phyloP scores from a whole-genome alignment of 2,329 filamentous ascomycete species.

The Venturia oleaginea region DNA sequence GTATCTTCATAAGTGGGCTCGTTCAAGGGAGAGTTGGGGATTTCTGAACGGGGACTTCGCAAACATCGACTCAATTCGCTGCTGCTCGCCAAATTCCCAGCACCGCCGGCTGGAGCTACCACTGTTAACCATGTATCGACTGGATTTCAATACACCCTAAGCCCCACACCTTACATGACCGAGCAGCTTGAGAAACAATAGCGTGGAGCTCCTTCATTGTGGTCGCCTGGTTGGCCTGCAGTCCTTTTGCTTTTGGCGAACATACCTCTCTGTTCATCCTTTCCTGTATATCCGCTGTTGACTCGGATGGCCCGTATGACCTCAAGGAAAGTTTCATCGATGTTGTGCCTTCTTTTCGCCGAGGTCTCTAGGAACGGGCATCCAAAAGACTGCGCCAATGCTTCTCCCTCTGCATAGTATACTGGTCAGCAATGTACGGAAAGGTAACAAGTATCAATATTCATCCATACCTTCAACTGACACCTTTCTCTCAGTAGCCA shows the following conservation, averaged over 20 bases:
- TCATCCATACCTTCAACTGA: conserved; percentile 69
- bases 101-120: not conserved
- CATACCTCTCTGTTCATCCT: not conserved
- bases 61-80: not conserved
- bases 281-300: conserved; percentile 54
- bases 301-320: conserved; percentile 94
- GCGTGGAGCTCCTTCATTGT: not conserved
- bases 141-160: not conserved
- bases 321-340: conserved; percentile 97
- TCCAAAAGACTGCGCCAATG: conserved; percentile 73
- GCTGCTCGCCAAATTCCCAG: not conserved
- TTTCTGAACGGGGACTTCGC: too few relatives aligned
- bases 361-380: conserved; percentile 99
- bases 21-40: too few relatives aligned
- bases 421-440: conserved; percentile 10
- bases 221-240: not conserved
- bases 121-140: not conserved
- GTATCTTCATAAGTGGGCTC: too few relatives aligned
- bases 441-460: conserved; percentile 11
- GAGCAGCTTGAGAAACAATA: not conserved
- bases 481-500: conserved; percentile 84
- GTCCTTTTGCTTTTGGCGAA: too few relatives aligned
- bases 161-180: not conserved
- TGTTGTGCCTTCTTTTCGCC: conserved; percentile 93
- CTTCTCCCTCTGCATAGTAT: conserved; percentile 65